A percentile compares a stretch with the other conserved stretches of the same genome.
These are phyloP conservation scores for Mycena sp. DNA, from an alignment of 1,284 basidiomycete species.

Conservation along the genomic window DNA sequence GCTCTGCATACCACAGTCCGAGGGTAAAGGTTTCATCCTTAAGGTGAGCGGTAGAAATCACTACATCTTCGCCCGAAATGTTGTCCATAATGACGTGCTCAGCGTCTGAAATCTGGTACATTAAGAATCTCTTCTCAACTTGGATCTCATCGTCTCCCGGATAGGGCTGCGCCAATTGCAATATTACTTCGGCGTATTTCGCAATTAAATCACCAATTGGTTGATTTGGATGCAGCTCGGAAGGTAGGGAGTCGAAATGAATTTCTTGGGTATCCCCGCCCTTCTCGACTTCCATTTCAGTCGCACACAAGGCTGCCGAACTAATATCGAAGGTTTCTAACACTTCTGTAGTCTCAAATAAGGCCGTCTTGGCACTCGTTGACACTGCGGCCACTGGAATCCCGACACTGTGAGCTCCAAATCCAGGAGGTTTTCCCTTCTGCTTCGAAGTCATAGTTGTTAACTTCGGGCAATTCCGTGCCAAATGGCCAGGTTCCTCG, in stretches of 20 bases:
- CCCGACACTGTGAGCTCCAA: not conserved
- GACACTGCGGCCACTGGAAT: not conserved
- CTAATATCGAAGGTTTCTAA: not conserved
- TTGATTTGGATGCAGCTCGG: not conserved
- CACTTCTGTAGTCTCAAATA: not conserved
- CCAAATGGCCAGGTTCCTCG: not conserved
- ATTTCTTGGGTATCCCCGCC: not conserved
- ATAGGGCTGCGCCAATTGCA: not conserved
- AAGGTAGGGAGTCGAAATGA: not conserved
- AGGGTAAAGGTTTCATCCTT: not conserved
- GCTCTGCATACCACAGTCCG: conserved; percentile 3
- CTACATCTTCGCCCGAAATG: not conserved
- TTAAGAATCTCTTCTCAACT: not conserved
- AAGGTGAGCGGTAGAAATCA: not conserved
- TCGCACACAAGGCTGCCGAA: not conserved
- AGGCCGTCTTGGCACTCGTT: too few relatives aligned
- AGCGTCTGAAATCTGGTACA: not conserved
- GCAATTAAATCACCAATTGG: not conserved
- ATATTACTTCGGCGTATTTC: not conserved
- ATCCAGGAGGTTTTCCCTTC: conserved; percentile 3
- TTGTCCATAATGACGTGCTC: conserved; percentile 7
- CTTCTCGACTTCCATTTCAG: not conserved
- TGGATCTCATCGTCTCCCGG: not conserved
- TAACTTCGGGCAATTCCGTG: not conserved
- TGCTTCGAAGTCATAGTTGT: not conserved